These are phyloP conservation scores for Chlorella sp. DNA, from an alignment of 139 green algal species.

Conservation along the genomic window DNA sequence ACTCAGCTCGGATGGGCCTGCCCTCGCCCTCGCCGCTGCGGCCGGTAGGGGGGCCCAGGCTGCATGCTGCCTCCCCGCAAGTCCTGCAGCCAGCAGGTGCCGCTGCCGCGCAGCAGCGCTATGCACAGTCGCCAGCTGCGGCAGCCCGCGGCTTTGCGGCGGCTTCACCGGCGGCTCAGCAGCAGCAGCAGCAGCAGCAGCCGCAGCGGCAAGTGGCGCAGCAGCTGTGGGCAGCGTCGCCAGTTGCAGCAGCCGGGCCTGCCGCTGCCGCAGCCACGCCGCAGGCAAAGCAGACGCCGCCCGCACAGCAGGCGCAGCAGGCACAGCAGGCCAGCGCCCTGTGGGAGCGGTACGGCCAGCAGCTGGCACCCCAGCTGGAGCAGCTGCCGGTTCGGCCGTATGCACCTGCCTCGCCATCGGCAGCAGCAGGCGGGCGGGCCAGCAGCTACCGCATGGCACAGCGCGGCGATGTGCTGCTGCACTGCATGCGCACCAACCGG, in stretches of 20 bases:
- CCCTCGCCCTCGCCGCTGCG: no score
- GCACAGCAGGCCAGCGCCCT: neutral
- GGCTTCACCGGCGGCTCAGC: neutral
- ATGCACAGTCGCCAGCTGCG: neutral
- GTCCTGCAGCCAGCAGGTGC: neutral
- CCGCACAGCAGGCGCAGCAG: neutral
- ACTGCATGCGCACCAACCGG: neutral
- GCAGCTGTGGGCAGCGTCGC: no score
- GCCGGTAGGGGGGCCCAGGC: neutral
- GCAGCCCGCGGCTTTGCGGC: neutral
- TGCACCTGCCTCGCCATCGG: no score
- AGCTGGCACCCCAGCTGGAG: neutral
- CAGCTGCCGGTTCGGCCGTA: neutral
- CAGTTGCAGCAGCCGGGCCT: neutral
- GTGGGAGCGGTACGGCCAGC: neutral
- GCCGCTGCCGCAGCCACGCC: neutral
- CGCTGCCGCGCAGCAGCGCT: neutral
- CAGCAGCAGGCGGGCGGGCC: neutral
- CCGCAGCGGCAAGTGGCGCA: neutral
- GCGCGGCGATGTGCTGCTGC: neutral
- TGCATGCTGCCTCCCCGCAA: neutral
- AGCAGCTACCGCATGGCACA: neutral
- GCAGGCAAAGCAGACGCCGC: neutral
- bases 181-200: neutral
- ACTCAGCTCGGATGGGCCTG: no score